These are phyloP conservation scores for Eucalyptus pumila DNA, from an alignment of 345 rosid species.

Conservation along the genomic window DNA sequence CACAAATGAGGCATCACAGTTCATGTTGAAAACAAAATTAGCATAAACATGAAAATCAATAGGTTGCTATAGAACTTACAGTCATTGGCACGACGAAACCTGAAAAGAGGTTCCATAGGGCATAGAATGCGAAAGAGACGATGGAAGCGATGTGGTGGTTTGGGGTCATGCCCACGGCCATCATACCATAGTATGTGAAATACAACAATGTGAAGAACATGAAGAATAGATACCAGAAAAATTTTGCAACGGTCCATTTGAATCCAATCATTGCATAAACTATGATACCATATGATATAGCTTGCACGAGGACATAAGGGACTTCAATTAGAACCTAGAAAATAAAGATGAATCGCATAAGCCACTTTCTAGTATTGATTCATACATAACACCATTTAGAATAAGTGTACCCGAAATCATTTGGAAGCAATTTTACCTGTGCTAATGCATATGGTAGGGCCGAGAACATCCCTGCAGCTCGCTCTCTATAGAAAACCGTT, in stretches of 20 bases:
- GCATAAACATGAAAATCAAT: neutral
- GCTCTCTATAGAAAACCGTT: slow-evolving; percentile 33
- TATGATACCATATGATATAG: slow-evolving; percentile 5
- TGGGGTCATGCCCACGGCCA: slow-evolving; percentile 28
- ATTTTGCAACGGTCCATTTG: slow-evolving; percentile 20
- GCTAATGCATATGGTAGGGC: slow-evolving; percentile 35
- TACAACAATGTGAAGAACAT: slow-evolving; percentile 28
- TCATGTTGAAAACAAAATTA: neutral
- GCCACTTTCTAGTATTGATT: neutral
- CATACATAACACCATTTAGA: neutral
- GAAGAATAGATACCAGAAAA: slow-evolving; percentile 35
- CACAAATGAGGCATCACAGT: neutral
- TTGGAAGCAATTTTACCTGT: slow-evolving; percentile 9
- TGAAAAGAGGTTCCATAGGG: slow-evolving; percentile 26
- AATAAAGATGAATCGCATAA: neutral
- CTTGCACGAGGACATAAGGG: slow-evolving; percentile 19
- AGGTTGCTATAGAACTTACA: neutral
- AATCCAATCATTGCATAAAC: slow-evolving; percentile 35
- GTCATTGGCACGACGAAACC: slow-evolving; percentile 28
- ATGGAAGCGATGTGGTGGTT: slow-evolving; percentile 23
- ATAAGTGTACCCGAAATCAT: neutral
- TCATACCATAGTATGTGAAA: slow-evolving; percentile 41
- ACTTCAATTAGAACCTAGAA: slow-evolving; percentile 21
- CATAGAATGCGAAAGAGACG: slow-evolving; percentile 14
- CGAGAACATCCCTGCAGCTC: slow-evolving; percentile 48